Evolutionary conservation across 805 yeast species (phyloP).

Genomic region (Monosporozyma servazzii): DNA sequence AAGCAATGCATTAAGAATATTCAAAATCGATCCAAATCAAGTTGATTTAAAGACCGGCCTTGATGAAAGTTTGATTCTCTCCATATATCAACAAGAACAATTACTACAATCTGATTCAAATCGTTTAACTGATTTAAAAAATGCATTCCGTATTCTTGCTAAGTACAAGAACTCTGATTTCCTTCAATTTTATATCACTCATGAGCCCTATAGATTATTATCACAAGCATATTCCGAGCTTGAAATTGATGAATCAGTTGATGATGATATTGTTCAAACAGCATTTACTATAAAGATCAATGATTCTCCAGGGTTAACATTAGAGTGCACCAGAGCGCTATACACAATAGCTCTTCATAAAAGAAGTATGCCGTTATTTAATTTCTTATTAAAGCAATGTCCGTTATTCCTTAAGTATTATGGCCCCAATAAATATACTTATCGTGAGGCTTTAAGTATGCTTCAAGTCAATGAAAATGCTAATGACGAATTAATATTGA

Average conservation of each 20-base stretch:
- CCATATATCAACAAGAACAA: slow-evolving; percentile 29
- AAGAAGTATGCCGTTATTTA: slow-evolving; percentile 47
- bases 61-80: slow-evolving; percentile 26
- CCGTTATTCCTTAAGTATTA: slow-evolving; percentile 23
- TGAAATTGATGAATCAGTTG: slow-evolving; percentile 43
- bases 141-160: slow-evolving; percentile 34
- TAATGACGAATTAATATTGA: slow-evolving; percentile 40
- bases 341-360: slow-evolving; percentile 51
- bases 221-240: slow-evolving; percentile 46
- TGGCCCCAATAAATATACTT: slow-evolving; percentile 20
- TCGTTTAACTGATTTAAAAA: slow-evolving; percentile 28
- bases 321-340: slow-evolving; percentile 43
- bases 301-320: slow-evolving; percentile 39
- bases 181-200: slow-evolving; percentile 33
- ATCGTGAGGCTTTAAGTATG: slow-evolving; percentile 37
- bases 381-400: slow-evolving; percentile 38
- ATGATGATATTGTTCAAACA: slow-evolving; percentile 64
- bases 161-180: slow-evolving; percentile 30
- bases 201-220: slow-evolving; percentile 36
- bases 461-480: slow-evolving; percentile 45
- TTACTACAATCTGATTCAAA: slow-evolving; percentile 7
- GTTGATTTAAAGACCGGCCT: slow-evolving; percentile 10
- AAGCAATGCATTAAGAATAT: slow-evolving; percentile 29
- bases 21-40: slow-evolving; percentile 29
- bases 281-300: slow-evolving; percentile 59